Percentiles rank a stretch among this genome's conserved stretches.
These are phyloP conservation scores for Pythium guiyangense DNA, from an alignment of 352 stramenopile genomes.

Conservation along the genomic window DNA sequence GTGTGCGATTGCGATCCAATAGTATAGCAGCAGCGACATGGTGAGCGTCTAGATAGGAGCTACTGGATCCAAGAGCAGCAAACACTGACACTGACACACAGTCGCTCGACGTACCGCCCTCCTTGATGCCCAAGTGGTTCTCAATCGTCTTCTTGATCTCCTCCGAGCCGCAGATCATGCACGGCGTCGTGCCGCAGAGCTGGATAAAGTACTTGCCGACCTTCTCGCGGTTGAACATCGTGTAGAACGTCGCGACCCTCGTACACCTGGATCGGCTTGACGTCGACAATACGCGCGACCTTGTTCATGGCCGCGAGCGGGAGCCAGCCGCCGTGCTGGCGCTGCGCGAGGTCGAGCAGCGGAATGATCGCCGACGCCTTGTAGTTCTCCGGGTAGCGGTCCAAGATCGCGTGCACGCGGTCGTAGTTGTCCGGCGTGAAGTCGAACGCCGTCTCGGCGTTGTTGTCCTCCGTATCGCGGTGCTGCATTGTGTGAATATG, in stretches of 20 bases:
- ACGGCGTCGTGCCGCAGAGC: constrained; percentile 99
- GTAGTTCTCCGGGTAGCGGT: constrained; percentile 99
- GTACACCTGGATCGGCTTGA: constrained; percentile 96
- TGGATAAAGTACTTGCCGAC: constrained; percentile 95
- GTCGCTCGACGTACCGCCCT: constrained; percentile 62
- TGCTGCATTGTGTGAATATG: constrained; percentile 76
- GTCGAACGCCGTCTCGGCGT: constrained; percentile 94
- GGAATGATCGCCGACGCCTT: constrained; percentile 98
- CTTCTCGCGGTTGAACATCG: constrained; percentile 98
- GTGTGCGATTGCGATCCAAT: neutral
- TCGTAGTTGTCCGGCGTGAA: constrained; percentile 98
- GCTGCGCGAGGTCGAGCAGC: constrained; percentile 95
- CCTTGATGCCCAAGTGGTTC: constrained; percentile 96
- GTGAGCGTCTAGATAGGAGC: neutral
- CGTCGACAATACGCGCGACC: constrained; percentile 97
- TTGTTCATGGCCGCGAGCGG: constrained; percentile 99
- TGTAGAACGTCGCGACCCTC: constrained; percentile 99
- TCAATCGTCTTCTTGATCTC: constrained; percentile 99
- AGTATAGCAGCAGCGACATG: neutral
- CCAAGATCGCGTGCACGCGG: constrained; percentile 92
- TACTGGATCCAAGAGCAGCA: neutral
- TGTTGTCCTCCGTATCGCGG: constrained; percentile 97
- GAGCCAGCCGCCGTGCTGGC: constrained; percentile 97
- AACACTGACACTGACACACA: too few species aligned
- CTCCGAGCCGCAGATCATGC: constrained; percentile 99